A percentile compares a stretch with the other conserved stretches of the same genome.
Conservation (phyloP, 148 eudicot species). For the Rhododendron ferrugineum region DNA sequence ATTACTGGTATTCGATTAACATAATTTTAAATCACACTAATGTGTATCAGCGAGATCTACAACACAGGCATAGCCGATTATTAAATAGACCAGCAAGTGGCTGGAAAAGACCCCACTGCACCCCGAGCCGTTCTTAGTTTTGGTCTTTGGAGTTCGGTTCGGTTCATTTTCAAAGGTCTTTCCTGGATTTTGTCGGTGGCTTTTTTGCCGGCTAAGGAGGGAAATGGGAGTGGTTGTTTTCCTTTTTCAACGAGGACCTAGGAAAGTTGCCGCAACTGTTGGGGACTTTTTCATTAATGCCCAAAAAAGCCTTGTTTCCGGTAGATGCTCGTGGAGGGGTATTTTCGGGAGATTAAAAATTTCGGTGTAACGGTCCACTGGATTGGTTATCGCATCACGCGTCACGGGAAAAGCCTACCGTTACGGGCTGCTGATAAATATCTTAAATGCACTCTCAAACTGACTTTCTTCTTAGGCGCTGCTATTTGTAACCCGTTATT, state of each 20-base stretch:
- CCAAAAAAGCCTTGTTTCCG: neutral
- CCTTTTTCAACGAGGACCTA: neutral
- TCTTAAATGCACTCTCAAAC: neutral
- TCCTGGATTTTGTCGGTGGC: neutral
- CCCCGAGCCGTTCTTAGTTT: too few species aligned
- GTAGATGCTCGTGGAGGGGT: neutral
- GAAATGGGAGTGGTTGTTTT: neutral
- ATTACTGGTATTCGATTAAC: too few species aligned
- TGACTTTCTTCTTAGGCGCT: too few species aligned
- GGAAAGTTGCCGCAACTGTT: neutral
- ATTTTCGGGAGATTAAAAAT: neutral
- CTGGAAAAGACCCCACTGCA: too few species aligned
- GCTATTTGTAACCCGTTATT: too few species aligned
- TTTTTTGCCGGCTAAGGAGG: neutral
- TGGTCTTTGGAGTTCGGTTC: neutral
- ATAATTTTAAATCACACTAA: too few species aligned
- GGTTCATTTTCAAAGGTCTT: neutral
- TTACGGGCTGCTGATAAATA: neutral
- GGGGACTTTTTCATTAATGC: slow-evolving; percentile 8
- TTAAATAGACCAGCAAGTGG: too few species aligned
- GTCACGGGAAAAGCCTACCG: slow-evolving; percentile 5
- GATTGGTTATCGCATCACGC: neutral
- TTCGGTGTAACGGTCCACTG: neutral
- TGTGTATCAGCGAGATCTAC: too few species aligned
- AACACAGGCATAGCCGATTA: too few species aligned